Conservation (phyloP, 1,284 basidiomycete species). For the Ceratobasidium sp. region DNA sequence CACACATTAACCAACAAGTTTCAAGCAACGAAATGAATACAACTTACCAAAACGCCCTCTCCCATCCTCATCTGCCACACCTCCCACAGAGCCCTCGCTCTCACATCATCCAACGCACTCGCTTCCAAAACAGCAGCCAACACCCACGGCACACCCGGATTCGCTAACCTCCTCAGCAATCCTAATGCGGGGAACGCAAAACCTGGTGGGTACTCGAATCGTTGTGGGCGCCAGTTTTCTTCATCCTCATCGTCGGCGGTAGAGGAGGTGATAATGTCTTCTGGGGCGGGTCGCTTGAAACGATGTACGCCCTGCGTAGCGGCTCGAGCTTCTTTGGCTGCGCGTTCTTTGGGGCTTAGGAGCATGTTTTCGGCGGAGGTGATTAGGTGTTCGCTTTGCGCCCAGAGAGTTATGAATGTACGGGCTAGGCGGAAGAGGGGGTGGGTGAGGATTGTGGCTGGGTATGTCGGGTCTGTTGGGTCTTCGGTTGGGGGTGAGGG, state of each 20-base stretch:
- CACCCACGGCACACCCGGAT: slow-evolving; percentile 44
- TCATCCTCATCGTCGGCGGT: background rate
- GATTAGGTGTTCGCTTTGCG: slow-evolving; percentile 25
- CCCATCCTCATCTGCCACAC: slow-evolving; percentile 38
- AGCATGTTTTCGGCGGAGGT: slow-evolving; percentile 33
- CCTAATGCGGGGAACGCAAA: slow-evolving; percentile 27
- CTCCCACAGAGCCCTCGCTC: slow-evolving; percentile 40
- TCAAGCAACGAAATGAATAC: background rate
- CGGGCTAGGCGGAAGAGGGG: slow-evolving; percentile 27
- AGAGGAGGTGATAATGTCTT: background rate
- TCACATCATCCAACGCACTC: slow-evolving; percentile 42
- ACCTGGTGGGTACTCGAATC: slow-evolving; percentile 33
- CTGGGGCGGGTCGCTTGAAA: slow-evolving; percentile 12
- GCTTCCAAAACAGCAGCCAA: slow-evolving; percentile 38
- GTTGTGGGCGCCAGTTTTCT: slow-evolving; percentile 36
- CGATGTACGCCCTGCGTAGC: slow-evolving; percentile 27
- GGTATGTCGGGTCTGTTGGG: background rate
- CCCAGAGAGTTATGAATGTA: slow-evolving; percentile 24
- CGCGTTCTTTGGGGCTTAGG: slow-evolving; percentile 26
- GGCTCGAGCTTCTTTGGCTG: slow-evolving; percentile 31
- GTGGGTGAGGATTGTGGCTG: background rate
- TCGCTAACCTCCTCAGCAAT: slow-evolving; percentile 22
- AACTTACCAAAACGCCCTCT: slow-evolving; percentile 13
- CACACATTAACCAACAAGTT: too few relatives aligned
- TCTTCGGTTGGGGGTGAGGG: background rate